A percentile compares a stretch with the other conserved stretches of the same genome.
phyloP scores from a whole-genome alignment of 768 basidiomycete species.

The Boletus eberwhitei region DNA sequence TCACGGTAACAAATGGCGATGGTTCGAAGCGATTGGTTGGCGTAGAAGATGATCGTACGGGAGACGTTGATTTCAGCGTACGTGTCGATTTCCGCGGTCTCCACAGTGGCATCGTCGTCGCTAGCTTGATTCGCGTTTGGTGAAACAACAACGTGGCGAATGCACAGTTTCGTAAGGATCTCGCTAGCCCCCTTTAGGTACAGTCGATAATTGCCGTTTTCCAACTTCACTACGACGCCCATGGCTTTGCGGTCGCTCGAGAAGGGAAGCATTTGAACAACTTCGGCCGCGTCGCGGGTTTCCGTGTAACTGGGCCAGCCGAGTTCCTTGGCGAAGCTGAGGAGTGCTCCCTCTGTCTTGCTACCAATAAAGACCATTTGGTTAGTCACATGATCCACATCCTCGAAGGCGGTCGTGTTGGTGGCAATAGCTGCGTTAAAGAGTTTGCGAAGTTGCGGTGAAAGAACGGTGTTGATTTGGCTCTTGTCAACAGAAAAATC shows the following conservation, averaged over 20 bases:
- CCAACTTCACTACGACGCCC: conserved; percentile 77
- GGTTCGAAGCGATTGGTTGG: conserved; percentile 92
- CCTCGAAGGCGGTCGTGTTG: conserved; percentile 96
- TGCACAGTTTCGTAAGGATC: conserved; percentile 79
- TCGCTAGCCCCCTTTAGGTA: conserved; percentile 95
- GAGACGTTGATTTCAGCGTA: conserved; percentile 78
- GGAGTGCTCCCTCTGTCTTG: conserved; percentile 93
- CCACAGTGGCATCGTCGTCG: conserved; percentile 37
- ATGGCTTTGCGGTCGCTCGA: conserved; percentile 92
- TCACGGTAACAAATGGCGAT: conserved; percentile 94
- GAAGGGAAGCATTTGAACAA: conserved; percentile 91
- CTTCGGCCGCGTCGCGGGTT: conserved; percentile 53
- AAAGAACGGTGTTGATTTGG: conserved; percentile 61
- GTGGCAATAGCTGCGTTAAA: conserved; percentile 85
- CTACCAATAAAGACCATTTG: conserved; percentile 73
- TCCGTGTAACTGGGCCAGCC: conserved; percentile 71
- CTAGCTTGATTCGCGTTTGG: conserved; percentile 15
- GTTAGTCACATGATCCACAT: conserved; percentile 58
- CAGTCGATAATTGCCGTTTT: conserved; percentile 55
- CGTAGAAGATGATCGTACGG: conserved; percentile 96
- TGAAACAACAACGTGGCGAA: conserved; percentile 65
- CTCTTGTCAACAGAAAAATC: conserved; percentile 89
- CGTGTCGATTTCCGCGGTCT: conserved; percentile 60
- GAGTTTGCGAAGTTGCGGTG: conserved; percentile 56
- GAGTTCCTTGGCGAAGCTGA: conserved; percentile 80